Percentiles rank a stretch among this genome's conserved stretches.
These are phyloP conservation scores for Plasmodium fragile DNA, from an alignment of 169 alveolate species.

Conservation along the genomic window DNA sequence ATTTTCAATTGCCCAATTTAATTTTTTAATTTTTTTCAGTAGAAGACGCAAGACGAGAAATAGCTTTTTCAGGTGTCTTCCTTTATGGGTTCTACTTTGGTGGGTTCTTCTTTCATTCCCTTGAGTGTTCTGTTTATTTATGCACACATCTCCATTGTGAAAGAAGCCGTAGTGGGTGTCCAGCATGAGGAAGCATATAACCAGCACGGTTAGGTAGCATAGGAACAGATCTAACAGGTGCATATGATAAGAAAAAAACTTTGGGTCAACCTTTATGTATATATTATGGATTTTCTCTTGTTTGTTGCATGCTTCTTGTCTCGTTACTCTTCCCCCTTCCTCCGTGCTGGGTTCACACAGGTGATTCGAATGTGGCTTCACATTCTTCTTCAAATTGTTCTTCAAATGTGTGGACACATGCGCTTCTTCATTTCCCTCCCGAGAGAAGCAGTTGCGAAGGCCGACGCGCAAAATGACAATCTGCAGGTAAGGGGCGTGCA, in stretches of 20 bases:
- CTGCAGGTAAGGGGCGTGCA: slow-evolving; percentile 44
- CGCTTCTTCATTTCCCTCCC: neutral
- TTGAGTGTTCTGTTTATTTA: slow-evolving; percentile 3
- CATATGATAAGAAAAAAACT: slow-evolving; percentile 38
- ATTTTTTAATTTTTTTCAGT: slow-evolving; percentile 41
- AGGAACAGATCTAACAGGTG: slow-evolving; percentile 41
- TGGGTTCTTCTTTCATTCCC: neutral
- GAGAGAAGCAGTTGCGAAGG: slow-evolving; percentile 22
- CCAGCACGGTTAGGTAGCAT: slow-evolving; percentile 42
- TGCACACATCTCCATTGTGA: neutral
- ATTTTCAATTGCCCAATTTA: slow-evolving; percentile 55
- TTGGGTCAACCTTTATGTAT: neutral
- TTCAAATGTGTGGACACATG: neutral
- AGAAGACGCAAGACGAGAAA: slow-evolving; percentile 8
- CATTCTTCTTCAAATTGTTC: neutral
- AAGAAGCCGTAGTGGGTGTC: slow-evolving; percentile 34
- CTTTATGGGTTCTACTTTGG: neutral
- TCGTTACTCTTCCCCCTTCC: neutral
- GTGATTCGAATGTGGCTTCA: neutral
- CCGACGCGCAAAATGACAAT: slow-evolving; percentile 24
- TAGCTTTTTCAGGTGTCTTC: slow-evolving; percentile 21
- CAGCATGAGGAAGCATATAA: slow-evolving; percentile 26
- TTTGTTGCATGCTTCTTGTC: neutral
- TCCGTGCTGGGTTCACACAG: neutral
- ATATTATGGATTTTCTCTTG: neutral